phyloP scores from a whole-genome alignment of 148 eudicot species.

The Camellia sinensis region DNA sequence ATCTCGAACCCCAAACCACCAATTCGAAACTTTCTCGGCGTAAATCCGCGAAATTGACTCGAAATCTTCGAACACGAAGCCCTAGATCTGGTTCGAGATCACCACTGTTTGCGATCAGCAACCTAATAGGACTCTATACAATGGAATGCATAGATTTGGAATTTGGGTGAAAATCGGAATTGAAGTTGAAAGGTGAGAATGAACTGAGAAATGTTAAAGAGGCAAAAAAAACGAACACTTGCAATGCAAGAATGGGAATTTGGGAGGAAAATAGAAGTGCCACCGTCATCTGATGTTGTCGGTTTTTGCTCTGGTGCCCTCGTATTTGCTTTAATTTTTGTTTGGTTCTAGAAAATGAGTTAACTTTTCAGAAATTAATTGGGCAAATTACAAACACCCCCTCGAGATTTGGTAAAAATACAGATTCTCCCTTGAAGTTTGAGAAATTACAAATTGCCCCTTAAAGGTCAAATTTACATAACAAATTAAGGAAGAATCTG shows the following conservation, averaged over 20 bases:
- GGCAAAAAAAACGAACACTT: background rate
- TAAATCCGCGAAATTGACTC: background rate
- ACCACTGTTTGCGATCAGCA: background rate
- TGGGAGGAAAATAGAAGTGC: background rate
- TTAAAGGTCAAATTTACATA: too few species aligned
- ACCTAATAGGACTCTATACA: background rate
- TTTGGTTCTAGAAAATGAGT: background rate
- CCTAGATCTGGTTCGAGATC: slow-evolving; percentile 4
- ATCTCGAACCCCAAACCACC: slow-evolving; percentile 1
- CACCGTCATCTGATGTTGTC: too few species aligned
- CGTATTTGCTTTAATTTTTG: background rate
- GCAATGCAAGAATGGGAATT: background rate
- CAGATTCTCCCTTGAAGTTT: too few species aligned
- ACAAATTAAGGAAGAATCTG: too few species aligned
- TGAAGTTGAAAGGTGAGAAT: background rate
- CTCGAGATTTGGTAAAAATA: too few species aligned
- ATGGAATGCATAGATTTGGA: background rate
- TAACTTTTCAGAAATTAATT: too few species aligned
- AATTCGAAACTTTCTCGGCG: background rate
- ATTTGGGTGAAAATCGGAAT: background rate
- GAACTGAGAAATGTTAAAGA: background rate
- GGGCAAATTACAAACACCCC: too few species aligned
- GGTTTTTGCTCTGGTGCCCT: background rate
- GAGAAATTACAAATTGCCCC: too few species aligned
- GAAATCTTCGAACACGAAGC: background rate